phyloP scores from a whole-genome alignment of 306 rosid species.

The Mucuna pruriens region DNA sequence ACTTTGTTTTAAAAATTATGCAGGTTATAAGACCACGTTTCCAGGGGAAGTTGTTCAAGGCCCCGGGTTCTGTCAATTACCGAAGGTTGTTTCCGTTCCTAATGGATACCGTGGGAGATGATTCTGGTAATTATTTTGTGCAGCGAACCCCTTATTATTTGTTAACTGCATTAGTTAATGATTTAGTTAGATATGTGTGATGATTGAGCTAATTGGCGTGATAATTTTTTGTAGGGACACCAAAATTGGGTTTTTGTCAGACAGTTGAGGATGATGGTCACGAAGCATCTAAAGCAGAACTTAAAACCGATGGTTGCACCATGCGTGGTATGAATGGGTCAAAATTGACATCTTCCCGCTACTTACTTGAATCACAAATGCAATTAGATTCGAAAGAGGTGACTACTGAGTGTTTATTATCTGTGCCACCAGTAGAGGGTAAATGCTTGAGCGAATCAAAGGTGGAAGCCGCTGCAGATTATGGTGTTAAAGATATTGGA shows the following conservation, averaged over 20 bases:
- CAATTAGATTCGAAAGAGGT: neutral
- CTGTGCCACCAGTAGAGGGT: constrained; percentile 25
- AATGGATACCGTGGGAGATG: constrained; percentile 39
- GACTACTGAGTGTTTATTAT: constrained; percentile 15
- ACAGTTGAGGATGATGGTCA: constrained; percentile 24
- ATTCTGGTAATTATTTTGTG: constrained; percentile 48
- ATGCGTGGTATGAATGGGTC: constrained; percentile 1
- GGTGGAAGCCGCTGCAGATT: neutral
- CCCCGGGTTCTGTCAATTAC: constrained; percentile 78
- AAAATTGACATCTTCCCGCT: constrained; percentile 25
- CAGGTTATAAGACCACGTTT: constrained; percentile 65
- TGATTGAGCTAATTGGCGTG: constrained; percentile 24
- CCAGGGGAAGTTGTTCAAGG: constrained; percentile 64
- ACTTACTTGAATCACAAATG: constrained; percentile 27
- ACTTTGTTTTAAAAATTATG: neutral
- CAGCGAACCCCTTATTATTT: neutral
- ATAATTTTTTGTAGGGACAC: constrained; percentile 44
- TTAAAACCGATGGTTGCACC: neutral
- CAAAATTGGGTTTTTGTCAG: constrained; percentile 18
- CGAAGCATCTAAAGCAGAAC: constrained; percentile 14
- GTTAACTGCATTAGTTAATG: neutral
- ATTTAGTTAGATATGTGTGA: neutral
- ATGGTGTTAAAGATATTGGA: constrained; percentile 27
- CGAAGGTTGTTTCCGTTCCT: constrained; percentile 73
- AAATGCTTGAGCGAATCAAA: neutral